Percentiles rank a stretch among this genome's conserved stretches.
phyloP scores from a whole-genome alignment of 1,284 basidiomycete species.

The Ganoderma sinense region DNA sequence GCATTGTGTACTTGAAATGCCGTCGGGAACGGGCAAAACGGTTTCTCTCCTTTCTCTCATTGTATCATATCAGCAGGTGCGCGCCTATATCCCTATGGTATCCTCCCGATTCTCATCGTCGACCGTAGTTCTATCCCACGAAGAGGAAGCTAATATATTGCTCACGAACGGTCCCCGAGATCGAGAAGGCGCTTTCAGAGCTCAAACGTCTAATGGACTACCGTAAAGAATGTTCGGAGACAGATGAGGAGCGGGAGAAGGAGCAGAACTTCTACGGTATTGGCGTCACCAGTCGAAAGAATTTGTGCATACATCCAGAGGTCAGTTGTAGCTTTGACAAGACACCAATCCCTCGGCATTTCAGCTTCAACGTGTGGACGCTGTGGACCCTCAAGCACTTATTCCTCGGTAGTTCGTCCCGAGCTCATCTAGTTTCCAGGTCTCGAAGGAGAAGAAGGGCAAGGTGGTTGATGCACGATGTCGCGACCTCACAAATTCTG shows the following conservation, averaged over 20 bases:
- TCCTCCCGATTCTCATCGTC: neutral
- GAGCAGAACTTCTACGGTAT: slow-evolving; percentile 89
- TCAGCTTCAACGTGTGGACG: neutral
- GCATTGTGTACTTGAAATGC: slow-evolving; percentile 99
- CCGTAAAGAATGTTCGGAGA: slow-evolving; percentile 75
- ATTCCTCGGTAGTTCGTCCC: neutral
- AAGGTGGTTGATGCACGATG: slow-evolving; percentile 97
- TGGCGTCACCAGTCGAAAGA: slow-evolving; percentile 95
- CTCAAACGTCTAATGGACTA: slow-evolving; percentile 96
- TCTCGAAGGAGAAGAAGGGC: slow-evolving; percentile 97
- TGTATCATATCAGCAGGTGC: slow-evolving; percentile 96
- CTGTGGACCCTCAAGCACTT: neutral
- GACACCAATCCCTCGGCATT: neutral
- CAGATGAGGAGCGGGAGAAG: slow-evolving; percentile 78
- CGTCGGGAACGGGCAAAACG: slow-evolving; percentile 99
- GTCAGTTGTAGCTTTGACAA: slow-evolving; percentile 53
- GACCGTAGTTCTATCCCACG: slow-evolving; percentile 84
- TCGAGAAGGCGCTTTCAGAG: slow-evolving; percentile 98
- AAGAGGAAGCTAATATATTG: slow-evolving; percentile 98
- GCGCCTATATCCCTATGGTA: neutral
- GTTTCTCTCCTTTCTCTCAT: slow-evolving; percentile 96
- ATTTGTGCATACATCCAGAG: slow-evolving; percentile 95
- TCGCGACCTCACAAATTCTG: slow-evolving; percentile 92
- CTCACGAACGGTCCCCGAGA: slow-evolving; percentile 99
- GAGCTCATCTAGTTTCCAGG: slow-evolving; percentile 51